Conservation (phyloP, 2,329 filamentous ascomycete genomes). For the Basipetospora chlamydospora region DNA sequence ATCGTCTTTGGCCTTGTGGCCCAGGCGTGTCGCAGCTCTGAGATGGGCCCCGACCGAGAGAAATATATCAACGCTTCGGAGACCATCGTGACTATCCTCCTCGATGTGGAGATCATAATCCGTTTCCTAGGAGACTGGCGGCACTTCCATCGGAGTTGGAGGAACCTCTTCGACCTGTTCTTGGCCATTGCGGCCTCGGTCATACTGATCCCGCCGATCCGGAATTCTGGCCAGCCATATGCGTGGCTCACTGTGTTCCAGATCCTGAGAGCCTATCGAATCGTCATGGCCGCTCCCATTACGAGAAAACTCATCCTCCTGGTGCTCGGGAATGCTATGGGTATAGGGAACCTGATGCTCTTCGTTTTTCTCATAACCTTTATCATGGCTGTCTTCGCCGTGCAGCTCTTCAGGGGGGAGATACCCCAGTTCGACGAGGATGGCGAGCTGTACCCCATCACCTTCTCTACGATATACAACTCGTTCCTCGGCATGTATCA, state of each 20-base stretch:
- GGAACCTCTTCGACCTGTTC: slow-evolving; percentile 66
- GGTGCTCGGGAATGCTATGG: slow-evolving; percentile 79
- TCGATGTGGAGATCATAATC: slow-evolving; percentile 70
- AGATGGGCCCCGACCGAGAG: slow-evolving; percentile 49
- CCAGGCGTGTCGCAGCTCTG: slow-evolving; percentile 62
- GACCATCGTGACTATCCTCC: slow-evolving; percentile 58
- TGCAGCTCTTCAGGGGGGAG: slow-evolving; percentile 82
- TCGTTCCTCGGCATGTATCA: slow-evolving; percentile 97
- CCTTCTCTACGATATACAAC: slow-evolving; percentile 86
- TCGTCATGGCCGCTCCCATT: slow-evolving; percentile 78
- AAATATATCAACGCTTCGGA: slow-evolving; percentile 60
- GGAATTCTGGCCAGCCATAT: slow-evolving; percentile 55
- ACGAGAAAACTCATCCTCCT: slow-evolving; percentile 76
- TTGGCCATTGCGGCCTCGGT: slow-evolving; percentile 71
- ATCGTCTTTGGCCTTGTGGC: slow-evolving; percentile 70
- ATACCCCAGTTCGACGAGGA: slow-evolving; percentile 48
- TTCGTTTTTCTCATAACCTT: slow-evolving; percentile 96
- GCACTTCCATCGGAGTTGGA: slow-evolving; percentile 56
- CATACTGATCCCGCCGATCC: slow-evolving; percentile 75
- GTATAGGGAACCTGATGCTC: slow-evolving; percentile 86
- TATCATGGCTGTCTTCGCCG: slow-evolving; percentile 81
- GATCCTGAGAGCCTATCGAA: slow-evolving; percentile 78
- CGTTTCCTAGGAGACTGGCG: slow-evolving; percentile 71
- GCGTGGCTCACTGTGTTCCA: slow-evolving; percentile 88
- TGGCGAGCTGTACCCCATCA: slow-evolving; percentile 52